These are phyloP conservation scores for Bombardia bombarda DNA, from an alignment of 495 filamentous ascomycete genomes.

Conservation along the genomic window DNA sequence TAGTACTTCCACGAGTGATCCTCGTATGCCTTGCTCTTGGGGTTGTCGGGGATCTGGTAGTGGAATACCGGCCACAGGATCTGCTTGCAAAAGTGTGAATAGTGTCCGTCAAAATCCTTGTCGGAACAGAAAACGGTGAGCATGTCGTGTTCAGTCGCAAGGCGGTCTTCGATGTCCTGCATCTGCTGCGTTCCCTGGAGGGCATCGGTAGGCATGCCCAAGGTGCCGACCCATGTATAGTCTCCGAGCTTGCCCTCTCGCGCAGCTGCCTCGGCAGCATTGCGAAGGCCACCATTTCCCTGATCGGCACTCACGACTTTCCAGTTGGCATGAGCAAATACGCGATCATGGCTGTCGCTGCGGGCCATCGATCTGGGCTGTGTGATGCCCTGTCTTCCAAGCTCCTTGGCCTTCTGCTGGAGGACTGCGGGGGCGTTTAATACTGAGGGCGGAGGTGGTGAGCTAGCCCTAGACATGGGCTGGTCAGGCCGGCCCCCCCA, in stretches of 20 bases:
- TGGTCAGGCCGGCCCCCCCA: conserved; percentile 69
- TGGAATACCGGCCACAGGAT: conserved; percentile 90
- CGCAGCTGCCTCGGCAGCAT: conserved; percentile 70
- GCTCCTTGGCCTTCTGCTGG: conserved; percentile 44
- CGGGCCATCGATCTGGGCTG: conserved; percentile 34
- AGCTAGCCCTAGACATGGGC: conserved; percentile 59
- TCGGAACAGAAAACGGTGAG: conserved; percentile 77
- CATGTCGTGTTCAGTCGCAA: conserved; percentile 73
- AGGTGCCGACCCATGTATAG: conserved; percentile 78
- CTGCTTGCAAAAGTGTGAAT: conserved; percentile 87
- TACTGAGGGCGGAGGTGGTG: conserved; percentile 64
- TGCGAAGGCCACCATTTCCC: conserved; percentile 84
- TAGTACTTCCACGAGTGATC: conserved; percentile 96
- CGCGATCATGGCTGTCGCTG: conserved; percentile 53
- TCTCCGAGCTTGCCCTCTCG: conserved; percentile 56
- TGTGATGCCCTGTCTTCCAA: conserved; percentile 38
- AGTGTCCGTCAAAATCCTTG: conserved; percentile 85
- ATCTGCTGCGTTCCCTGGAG: conserved; percentile 60
- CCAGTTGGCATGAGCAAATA: conserved; percentile 65
- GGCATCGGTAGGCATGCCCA: conserved; percentile 86
- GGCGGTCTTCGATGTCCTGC: conserved; percentile 66
- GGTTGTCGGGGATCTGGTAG: conserved; percentile 93
- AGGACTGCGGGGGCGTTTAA: conserved; percentile 48
- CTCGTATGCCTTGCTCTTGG: conserved; percentile 94
- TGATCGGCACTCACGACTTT: conserved; percentile 76